phyloP scores from a whole-genome alignment of 1,284 basidiomycete species.

The Hortiboletus rubellus region DNA sequence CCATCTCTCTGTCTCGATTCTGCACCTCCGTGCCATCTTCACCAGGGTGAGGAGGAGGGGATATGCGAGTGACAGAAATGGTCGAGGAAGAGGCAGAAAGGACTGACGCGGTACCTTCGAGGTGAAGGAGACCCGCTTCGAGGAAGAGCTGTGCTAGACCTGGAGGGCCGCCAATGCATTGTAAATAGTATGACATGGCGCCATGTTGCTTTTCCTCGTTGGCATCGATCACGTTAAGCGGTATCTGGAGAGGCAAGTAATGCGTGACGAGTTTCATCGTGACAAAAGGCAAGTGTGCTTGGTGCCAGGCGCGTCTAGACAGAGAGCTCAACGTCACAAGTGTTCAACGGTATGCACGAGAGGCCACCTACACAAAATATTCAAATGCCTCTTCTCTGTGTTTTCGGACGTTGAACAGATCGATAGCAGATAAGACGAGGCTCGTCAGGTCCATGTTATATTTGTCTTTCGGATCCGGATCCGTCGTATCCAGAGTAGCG shows the following conservation, averaged over 20 bases:
- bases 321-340: not conserved
- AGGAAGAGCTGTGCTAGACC: constrained; percentile 72
- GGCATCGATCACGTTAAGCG: constrained; percentile 37
- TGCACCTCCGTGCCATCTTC: constrained; percentile 63
- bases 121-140: constrained; percentile 70
- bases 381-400: constrained; percentile 75
- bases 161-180: constrained; percentile 58
- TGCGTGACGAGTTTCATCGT: constrained; percentile 72
- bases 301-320: constrained; percentile 75
- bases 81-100: constrained; percentile 70
- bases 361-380: constrained; percentile 64
- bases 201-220: constrained; percentile 46
- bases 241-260: constrained; percentile 59
- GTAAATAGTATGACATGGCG: constrained; percentile 58
- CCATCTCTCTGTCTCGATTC: constrained; percentile 67
- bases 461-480: constrained; percentile 52
- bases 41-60: constrained; percentile 45
- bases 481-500: constrained; percentile 49
- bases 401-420: constrained; percentile 68
- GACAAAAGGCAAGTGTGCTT: constrained; percentile 67
- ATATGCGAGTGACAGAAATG: constrained; percentile 69
- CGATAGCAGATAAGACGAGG: constrained; percentile 64
- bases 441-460: constrained; percentile 85
- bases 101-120: constrained; percentile 69
- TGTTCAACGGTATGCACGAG: not conserved